Evolutionary conservation across 371 early-diverging fungal genomes (phyloP), one percentile per base, ranked within the genome.

Genomic region (Mucor plumbeus): DNA sequence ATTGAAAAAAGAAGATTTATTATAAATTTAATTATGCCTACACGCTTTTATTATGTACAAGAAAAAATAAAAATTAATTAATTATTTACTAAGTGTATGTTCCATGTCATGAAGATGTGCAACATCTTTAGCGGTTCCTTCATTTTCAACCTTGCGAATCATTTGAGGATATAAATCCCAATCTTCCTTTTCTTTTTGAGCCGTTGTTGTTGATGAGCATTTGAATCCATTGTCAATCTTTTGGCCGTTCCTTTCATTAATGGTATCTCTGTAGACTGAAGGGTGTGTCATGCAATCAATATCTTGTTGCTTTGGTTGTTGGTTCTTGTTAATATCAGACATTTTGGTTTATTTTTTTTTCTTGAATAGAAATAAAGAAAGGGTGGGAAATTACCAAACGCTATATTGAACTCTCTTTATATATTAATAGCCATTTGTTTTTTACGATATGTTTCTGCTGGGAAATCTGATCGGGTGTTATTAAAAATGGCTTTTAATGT

Each of bases 121-220:
- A 14, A 63, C 91, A 64, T 90, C 87, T 10, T 85, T 80, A 19
- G 92, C 87, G 47, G 94, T 57, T 14, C 82, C 82, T 70, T 78
- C 62, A 63, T 82, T 82, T 65, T 79, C 80, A 1, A 80, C 74
- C 14, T 76, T 67, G 4, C 82, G 78, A 3, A 73, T 73, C 61
- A 82, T 35, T 4, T 65, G 38, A 41, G 82, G 82, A 64, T 82
- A 82, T 31, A 76, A 69, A 66, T 82, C 82, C 82, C 82, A 82
- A 31, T 65, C 59, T 3, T 69, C 59, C 1, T 34, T 31, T 9
- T 50, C 36, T 21, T 61, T 21, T 65, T 19, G 33, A 13, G 13
- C 55, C 33, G 17, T 41, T 39, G 17, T 41, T 7, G 10, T 31
- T 48, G 35, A 21, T 43, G 33, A 5, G 35, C 56, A 47, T 7